A percentile compares a stretch with the other conserved stretches of the same genome.
phyloP scores from a whole-genome alignment of 2,329 filamentous ascomycete species.

The Teratosphaeria zuluensis region DNA sequence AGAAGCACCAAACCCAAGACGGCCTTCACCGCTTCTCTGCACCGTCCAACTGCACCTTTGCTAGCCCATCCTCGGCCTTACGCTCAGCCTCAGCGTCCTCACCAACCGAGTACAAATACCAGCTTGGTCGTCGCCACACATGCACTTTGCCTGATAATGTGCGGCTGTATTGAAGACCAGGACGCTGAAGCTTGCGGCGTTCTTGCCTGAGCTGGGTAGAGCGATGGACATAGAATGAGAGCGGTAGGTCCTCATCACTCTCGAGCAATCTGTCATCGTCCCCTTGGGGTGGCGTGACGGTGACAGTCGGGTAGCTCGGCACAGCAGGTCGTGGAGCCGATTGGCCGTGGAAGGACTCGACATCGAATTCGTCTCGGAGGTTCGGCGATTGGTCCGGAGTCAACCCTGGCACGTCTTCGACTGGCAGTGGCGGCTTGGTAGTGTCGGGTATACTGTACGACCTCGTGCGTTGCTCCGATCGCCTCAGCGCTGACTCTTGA shows the following conservation, averaged over 20 bases:
- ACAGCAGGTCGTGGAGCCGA: constrained; percentile 5
- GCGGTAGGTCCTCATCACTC: constrained; percentile 16
- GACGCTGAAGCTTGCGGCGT: constrained; percentile 16
- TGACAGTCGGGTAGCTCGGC: constrained; percentile 13
- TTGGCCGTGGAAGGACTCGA: constrained; percentile 9
- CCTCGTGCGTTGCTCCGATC: constrained; percentile 16
- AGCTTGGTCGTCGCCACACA: constrained; percentile 21
- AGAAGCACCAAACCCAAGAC: background rate
- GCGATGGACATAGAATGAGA: constrained; percentile 17
- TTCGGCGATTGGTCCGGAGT: constrained; percentile 24
- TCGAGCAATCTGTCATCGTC: constrained; percentile 11
- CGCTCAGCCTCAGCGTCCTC: constrained; percentile 20
- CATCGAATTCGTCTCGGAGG: constrained; percentile 20
- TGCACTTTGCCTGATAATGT: constrained; percentile 24
- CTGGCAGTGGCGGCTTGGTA: constrained; percentile 7
- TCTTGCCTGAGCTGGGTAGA: constrained; percentile 8
- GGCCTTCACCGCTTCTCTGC: background rate
- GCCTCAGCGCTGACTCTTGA: constrained; percentile 17
- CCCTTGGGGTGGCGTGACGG: constrained; percentile 5
- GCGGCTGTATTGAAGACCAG: constrained; percentile 18
- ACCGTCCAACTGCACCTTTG: background rate
- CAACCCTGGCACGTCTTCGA: constrained; percentile 18
- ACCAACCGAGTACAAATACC: constrained; percentile 17
- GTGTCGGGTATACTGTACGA: constrained; percentile 4
- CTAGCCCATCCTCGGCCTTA: constrained; percentile 10